Conservation (phyloP, 257 asterid genomes). For the Ophiorrhiza pumila region DNA sequence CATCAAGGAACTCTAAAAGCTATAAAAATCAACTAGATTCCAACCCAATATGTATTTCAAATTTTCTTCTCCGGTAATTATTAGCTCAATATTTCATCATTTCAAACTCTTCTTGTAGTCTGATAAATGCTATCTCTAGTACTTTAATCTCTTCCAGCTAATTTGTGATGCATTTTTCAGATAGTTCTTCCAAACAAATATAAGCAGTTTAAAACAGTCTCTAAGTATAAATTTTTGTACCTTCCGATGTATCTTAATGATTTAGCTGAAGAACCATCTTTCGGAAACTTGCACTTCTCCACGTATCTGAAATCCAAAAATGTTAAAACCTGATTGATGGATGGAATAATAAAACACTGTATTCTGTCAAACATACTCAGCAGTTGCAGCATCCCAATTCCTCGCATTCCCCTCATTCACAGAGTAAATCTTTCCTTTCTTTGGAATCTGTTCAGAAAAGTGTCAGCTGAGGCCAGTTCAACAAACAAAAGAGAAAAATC, state of each 20-base stretch:
- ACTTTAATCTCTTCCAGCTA: neutral
- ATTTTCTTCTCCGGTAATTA: neutral
- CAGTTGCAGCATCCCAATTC: slow-evolving; percentile 90
- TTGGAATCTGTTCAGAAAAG: slow-evolving; percentile 56
- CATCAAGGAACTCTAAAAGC: neutral
- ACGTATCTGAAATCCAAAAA: slow-evolving; percentile 54
- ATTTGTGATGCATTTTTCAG: neutral
- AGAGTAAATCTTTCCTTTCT: slow-evolving; percentile 80
- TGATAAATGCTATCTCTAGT: neutral
- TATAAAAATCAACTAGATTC: neutral
- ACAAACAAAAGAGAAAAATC: neutral
- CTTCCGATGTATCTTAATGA: slow-evolving; percentile 96
- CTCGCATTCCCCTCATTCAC: slow-evolving; percentile 95
- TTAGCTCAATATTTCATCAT: neutral
- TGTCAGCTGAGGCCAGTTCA: neutral
- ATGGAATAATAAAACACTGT: neutral
- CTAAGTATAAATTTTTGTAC: slow-evolving; percentile 32
- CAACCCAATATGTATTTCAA: neutral
- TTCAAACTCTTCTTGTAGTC: neutral
- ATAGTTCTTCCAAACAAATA: neutral
- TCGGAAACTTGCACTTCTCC: slow-evolving; percentile 81
- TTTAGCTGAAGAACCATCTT: slow-evolving; percentile 87
- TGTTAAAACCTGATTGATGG: slow-evolving; percentile 8
- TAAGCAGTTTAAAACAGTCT: neutral
- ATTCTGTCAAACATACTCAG: slow-evolving; percentile 48